A percentile compares a stretch with the other conserved stretches of the same genome.
Conservation (phyloP, 2,329 filamentous ascomycete species). For the Periglandula ipomoeae region DNA sequence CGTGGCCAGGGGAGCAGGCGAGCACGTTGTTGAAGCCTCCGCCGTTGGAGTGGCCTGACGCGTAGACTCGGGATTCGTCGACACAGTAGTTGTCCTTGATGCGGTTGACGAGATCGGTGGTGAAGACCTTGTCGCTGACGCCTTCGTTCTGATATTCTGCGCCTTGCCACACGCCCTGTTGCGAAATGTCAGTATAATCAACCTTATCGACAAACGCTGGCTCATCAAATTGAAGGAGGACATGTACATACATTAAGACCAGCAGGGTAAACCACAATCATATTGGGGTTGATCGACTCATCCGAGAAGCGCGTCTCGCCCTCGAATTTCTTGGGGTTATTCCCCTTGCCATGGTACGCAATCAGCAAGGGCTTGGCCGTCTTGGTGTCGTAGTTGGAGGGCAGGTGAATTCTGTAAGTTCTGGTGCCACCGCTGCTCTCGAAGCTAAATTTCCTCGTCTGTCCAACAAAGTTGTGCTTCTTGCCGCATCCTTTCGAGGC, state of each 20-base stretch:
- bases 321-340: constrained; percentile 25
- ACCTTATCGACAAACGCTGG: too few species aligned
- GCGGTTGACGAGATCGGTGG: constrained; percentile 30
- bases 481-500: constrained; percentile 12
- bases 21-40: constrained; percentile 33
- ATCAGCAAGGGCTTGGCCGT: constrained; percentile 31
- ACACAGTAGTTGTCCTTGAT: constrained; percentile 29
- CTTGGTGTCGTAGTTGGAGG: constrained; percentile 21
- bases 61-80: constrained; percentile 32
- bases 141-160: constrained; percentile 23
- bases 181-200: too few species aligned
- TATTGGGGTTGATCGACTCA: constrained; percentile 25
- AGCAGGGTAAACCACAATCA: constrained; percentile 36
- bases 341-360: constrained; percentile 35
- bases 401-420: constrained; percentile 15
- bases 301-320: constrained; percentile 26
- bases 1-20: constrained; percentile 29
- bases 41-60: constrained; percentile 35
- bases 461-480: constrained; percentile 13
- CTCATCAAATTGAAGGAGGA: background rate
- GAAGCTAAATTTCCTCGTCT: constrained; percentile 14
- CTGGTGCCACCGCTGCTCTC: constrained; percentile 13
- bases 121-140: constrained; percentile 32
- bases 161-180: constrained; percentile 31
- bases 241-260: constrained; percentile 24